Conservation (phyloP, 192 early-diverging fungal genomes). For the Lobosporangium transversale region DNA sequence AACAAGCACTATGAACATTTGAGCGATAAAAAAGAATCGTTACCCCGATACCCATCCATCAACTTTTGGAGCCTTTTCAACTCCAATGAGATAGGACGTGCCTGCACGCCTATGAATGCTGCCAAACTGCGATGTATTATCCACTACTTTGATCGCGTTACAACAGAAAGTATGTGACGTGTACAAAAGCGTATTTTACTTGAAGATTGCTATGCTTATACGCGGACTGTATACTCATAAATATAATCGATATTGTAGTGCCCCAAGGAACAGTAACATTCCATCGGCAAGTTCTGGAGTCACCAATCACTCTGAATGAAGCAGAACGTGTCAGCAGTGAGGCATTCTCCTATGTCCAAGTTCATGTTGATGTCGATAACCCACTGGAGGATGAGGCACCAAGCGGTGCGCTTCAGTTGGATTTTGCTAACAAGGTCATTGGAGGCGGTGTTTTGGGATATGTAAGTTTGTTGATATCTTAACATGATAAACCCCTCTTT, state of each 20-base stretch:
- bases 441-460: slow-evolving; percentile 38
- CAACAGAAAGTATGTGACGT: slow-evolving; percentile 14
- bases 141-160: slow-evolving; percentile 48
- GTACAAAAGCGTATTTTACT: neutral
- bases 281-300: slow-evolving; percentile 36
- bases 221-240: too few species aligned
- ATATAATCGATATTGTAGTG: slow-evolving; percentile 22
- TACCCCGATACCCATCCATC: slow-evolving; percentile 34
- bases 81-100: neutral
- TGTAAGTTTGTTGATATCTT: neutral
- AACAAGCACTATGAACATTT: neutral
- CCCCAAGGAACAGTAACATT: slow-evolving; percentile 35
- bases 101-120: slow-evolving; percentile 28
- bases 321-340: slow-evolving; percentile 5
- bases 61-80: slow-evolving; percentile 40
- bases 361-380: slow-evolving; percentile 22
- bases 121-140: slow-evolving; percentile 47
- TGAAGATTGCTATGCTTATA: too few species aligned
- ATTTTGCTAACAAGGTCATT: slow-evolving; percentile 48
- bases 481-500: neutral
- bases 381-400: slow-evolving; percentile 48
- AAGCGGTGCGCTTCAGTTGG: slow-evolving; percentile 24
- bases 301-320: slow-evolving; percentile 2
- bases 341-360: slow-evolving; percentile 8
- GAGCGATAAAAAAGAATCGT: neutral